Evolutionary conservation across 495 filamentous ascomycete species (phyloP).

Genomic region (Penicillium riverlandense): DNA sequence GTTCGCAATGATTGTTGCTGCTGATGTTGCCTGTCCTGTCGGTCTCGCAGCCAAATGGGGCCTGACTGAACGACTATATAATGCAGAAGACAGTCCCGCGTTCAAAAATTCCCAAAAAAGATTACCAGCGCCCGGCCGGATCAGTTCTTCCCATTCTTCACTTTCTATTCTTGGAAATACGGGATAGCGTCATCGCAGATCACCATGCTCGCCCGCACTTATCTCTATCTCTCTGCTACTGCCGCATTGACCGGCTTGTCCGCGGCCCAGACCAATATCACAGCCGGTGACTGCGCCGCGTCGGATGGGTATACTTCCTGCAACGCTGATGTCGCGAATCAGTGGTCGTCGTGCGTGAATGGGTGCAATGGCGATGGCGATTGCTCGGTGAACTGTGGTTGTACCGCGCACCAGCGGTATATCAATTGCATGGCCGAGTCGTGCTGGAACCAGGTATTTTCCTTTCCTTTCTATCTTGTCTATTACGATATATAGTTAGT

Average conservation of each 20-base stretch:
- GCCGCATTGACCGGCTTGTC: conserved; percentile 10
- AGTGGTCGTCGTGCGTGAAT: conserved; percentile 16
- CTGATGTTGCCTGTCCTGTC: conserved; percentile 1
- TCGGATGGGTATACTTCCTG: conserved; percentile 12
- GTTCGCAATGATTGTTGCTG: conserved; percentile 16
- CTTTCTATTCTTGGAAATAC: no score
- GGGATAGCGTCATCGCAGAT: neutral
- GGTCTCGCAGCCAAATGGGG: conserved; percentile 2
- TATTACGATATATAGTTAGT: neutral
- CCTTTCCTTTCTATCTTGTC: neutral
- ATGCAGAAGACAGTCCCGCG: neutral
- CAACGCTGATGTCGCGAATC: conserved; percentile 15
- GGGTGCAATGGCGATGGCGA: conserved; percentile 16
- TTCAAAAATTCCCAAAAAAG: no score
- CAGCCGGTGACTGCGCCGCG: conserved; percentile 10
- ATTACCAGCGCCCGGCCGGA: no score
- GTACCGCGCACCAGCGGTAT: conserved; percentile 20
- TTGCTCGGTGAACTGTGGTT: conserved; percentile 20
- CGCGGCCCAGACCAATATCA: conserved; percentile 21
- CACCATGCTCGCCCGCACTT: conserved; percentile 12
- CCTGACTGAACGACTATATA: neutral
- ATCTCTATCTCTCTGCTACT: conserved; percentile 5
- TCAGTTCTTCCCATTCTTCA: no score
- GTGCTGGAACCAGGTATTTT: conserved; percentile 23
- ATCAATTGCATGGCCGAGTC: conserved; percentile 26